phyloP scores from a whole-genome alignment of 2,329 filamentous ascomycete genomes.

The Colletotrichum tofieldiae region DNA sequence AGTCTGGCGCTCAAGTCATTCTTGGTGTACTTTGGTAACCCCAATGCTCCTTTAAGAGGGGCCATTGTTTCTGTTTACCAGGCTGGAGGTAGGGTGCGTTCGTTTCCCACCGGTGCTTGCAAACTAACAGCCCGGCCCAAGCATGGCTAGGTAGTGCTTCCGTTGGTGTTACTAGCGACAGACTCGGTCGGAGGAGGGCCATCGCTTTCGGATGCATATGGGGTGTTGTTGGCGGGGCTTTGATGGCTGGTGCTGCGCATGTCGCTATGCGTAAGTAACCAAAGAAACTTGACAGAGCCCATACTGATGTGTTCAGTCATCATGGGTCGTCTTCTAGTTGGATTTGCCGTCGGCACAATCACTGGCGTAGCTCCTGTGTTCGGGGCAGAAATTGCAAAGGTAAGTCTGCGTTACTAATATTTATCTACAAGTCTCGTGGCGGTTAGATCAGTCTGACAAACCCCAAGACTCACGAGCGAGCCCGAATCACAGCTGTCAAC shows the following conservation, averaged over 20 bases:
- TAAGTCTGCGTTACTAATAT: constrained; percentile 20
- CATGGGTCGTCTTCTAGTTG: constrained; percentile 55
- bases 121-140: constrained; percentile 29
- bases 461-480: constrained; percentile 54
- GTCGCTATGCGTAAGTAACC: constrained; percentile 55
- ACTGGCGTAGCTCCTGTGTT: constrained; percentile 59
- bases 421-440: no score
- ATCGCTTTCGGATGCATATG: constrained; percentile 59
- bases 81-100: constrained; percentile 51
- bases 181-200: constrained; percentile 55
- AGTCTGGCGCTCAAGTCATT: constrained; percentile 56
- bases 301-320: constrained; percentile 50
- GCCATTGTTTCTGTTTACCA: constrained; percentile 60
- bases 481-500: constrained; percentile 57
- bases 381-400: constrained; percentile 59
- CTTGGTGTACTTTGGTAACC: constrained; percentile 53
- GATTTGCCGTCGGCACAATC: constrained; percentile 58
- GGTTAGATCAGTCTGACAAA: background rate
- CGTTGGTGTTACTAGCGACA: constrained; percentile 56
- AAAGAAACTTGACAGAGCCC: no score
- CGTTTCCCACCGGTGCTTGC: no score
- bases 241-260: constrained; percentile 59
- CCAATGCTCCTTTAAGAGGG: constrained; percentile 53
- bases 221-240: constrained; percentile 56
- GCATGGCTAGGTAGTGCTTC: constrained; percentile 59